Percentiles rank a stretch among this genome's conserved stretches.
Conservation (phyloP, 2,329 filamentous ascomycete species). For the Fusarium bactridioides region DNA sequence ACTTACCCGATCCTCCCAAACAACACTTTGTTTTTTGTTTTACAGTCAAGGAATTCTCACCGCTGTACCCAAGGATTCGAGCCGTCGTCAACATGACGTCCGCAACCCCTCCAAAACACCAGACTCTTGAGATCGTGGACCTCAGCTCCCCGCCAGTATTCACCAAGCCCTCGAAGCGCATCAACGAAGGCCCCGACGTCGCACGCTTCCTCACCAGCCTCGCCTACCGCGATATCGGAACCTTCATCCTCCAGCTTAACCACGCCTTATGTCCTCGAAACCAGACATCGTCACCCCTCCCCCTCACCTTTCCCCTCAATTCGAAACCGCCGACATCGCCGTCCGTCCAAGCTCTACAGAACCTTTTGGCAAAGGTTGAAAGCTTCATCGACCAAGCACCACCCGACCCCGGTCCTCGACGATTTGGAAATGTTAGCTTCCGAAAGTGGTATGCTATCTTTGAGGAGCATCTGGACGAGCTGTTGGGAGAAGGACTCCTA, state of each 20-base stretch:
- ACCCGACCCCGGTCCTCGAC: slow-evolving; percentile 82
- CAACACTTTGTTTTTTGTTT: neutral
- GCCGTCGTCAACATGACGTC: slow-evolving; percentile 33
- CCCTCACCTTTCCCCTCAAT: slow-evolving; percentile 53
- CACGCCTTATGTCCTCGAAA: slow-evolving; percentile 79
- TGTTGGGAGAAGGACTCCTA: slow-evolving; percentile 44
- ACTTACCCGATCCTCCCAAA: neutral
- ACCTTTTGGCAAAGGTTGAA: slow-evolving; percentile 70
- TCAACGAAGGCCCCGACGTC: slow-evolving; percentile 86
- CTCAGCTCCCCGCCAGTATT: slow-evolving; percentile 61
- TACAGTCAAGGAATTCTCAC: neutral
- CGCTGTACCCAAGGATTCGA: neutral
- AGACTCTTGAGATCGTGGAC: slow-evolving; percentile 59
- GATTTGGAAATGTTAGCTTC: slow-evolving; percentile 94
- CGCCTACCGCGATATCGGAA: slow-evolving; percentile 87
- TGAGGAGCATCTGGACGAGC: slow-evolving; percentile 60
- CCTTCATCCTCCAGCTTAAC: slow-evolving; percentile 90
- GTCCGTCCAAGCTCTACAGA: slow-evolving; percentile 70
- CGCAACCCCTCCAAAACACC: slow-evolving; percentile 24
- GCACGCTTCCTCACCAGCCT: slow-evolving; percentile 78
- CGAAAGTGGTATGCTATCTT: slow-evolving; percentile 81
- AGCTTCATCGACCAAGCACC: slow-evolving; percentile 78
- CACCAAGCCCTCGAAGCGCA: slow-evolving; percentile 75
- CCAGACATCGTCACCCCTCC: slow-evolving; percentile 47
- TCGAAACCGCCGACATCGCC: slow-evolving; percentile 54